A percentile compares a stretch with the other conserved stretches of the same genome.
Conservation (phyloP, 2,329 filamentous ascomycete species). For the Colletotrichum tamarilloi region DNA sequence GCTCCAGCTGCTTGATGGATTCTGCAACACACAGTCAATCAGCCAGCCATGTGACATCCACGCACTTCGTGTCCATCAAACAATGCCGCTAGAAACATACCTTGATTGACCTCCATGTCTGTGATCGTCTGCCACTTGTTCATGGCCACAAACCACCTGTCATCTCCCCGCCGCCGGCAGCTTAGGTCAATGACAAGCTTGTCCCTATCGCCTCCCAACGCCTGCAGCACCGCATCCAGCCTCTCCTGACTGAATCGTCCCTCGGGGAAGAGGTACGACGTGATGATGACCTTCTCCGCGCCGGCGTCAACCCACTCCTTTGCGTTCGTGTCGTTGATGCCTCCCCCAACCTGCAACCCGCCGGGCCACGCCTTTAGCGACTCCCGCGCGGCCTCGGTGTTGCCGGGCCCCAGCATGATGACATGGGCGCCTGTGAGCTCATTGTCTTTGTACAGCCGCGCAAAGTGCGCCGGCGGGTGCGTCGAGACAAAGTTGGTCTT, state of each 20-base stretch:
- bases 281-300: conserved; percentile 96
- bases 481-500: conserved; percentile 94
- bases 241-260: conserved; percentile 83
- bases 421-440: conserved; percentile 85
- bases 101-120: conserved; percentile 91
- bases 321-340: conserved; percentile 88
- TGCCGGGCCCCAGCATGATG: conserved; percentile 94
- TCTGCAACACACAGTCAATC: conserved; percentile 60
- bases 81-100: conserved; percentile 47
- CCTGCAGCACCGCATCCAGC: conserved; percentile 78
- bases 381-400: conserved; percentile 81
- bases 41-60: conserved; percentile 5
- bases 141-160: conserved; percentile 96
- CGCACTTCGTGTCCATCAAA: neutral
- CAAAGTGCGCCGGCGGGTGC: conserved; percentile 84
- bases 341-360: conserved; percentile 91
- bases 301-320: conserved; percentile 86
- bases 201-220: conserved; percentile 77
- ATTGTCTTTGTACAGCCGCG: conserved; percentile 82
- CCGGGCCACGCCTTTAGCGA: conserved; percentile 83
- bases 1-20: conserved; percentile 83
- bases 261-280: conserved; percentile 90
- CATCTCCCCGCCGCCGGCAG: conserved; percentile 78
- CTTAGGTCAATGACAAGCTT: conserved; percentile 96
- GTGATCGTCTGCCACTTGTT: conserved; percentile 99